Conservation (phyloP, 164 flowering plant species). For the Magnolia changhungtana region DNA sequence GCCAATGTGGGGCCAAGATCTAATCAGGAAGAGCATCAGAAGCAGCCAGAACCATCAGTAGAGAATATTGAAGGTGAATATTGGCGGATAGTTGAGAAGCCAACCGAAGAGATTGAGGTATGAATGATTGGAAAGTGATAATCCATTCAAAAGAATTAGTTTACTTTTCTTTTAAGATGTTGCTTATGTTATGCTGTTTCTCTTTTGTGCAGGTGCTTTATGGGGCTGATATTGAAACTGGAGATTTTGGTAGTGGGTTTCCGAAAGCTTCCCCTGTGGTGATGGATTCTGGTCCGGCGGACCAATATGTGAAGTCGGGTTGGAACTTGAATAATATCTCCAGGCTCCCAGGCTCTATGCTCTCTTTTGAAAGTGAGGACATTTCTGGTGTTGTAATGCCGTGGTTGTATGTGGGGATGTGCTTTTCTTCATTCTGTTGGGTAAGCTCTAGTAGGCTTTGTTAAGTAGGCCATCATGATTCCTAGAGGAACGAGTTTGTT, state of each 20-base stretch:
- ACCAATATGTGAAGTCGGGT: conserved; percentile 37
- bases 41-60: conserved; percentile 54
- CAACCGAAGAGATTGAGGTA: conserved; percentile 82
- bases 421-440: conserved; percentile 68
- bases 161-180: not conserved
- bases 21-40: conserved; percentile 21
- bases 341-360: conserved; percentile 66
- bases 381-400: conserved; percentile 48
- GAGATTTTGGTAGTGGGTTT: conserved; percentile 62
- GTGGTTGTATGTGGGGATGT: conserved; percentile 73
- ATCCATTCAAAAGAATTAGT: not conserved
- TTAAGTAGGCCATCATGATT: not conserved
- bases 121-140: conserved; percentile 8
- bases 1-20: conserved; percentile 5
- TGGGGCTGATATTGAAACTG: conserved; percentile 46
- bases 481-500: too few species aligned
- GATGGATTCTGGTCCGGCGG: conserved; percentile 16
- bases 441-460: conserved; percentile 13
- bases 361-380: conserved; percentile 52
- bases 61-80: conserved; percentile 78
- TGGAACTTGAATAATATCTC: conserved; percentile 75
- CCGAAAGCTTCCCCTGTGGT: conserved; percentile 25
- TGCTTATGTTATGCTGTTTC: not conserved
- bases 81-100: conserved; percentile 68
- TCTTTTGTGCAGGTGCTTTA: conserved; percentile 50